Evolutionary conservation across 2,329 filamentous ascomycete genomes (phyloP).

Genomic region (Pleoardoris graminearum): DNA sequence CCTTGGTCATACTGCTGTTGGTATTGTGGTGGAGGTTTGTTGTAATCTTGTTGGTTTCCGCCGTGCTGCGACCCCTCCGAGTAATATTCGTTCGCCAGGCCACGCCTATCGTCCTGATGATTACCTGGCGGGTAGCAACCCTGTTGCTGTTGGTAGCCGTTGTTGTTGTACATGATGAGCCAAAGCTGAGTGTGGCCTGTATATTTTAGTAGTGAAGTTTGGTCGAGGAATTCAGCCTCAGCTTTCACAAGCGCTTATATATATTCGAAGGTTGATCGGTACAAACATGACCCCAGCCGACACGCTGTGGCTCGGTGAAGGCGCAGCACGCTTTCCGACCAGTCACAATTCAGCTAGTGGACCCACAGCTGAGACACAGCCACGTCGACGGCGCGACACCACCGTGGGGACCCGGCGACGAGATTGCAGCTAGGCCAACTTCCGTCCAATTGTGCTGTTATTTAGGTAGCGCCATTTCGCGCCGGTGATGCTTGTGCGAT

Average conservation of each 20-base stretch:
- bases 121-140: not conserved
- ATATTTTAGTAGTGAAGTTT: no score
- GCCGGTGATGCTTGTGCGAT: not conserved
- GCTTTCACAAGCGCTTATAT: constrained; percentile 1
- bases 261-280: no score
- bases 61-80: constrained; percentile 16
- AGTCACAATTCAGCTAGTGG: not conserved
- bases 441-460: not conserved
- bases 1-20: constrained; percentile 28
- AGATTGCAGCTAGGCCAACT: not conserved
- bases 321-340: not conserved
- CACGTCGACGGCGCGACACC: not conserved
- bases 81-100: constrained; percentile 5
- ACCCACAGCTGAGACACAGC: constrained; percentile 3
- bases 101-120: not conserved
- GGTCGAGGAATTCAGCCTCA: not conserved
- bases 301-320: constrained; percentile 1
- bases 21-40: constrained; percentile 27
- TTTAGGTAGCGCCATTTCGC: not conserved
- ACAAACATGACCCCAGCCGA: no score
- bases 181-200: not conserved
- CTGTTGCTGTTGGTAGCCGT: constrained; percentile 3
- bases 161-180: constrained; percentile 7
- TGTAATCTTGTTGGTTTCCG: constrained; percentile 13
- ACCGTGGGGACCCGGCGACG: not conserved